A percentile compares a stretch with the other conserved stretches of the same genome.
phyloP scores from a whole-genome alignment of 257 asterid genomes.

The Datura wrightii region DNA sequence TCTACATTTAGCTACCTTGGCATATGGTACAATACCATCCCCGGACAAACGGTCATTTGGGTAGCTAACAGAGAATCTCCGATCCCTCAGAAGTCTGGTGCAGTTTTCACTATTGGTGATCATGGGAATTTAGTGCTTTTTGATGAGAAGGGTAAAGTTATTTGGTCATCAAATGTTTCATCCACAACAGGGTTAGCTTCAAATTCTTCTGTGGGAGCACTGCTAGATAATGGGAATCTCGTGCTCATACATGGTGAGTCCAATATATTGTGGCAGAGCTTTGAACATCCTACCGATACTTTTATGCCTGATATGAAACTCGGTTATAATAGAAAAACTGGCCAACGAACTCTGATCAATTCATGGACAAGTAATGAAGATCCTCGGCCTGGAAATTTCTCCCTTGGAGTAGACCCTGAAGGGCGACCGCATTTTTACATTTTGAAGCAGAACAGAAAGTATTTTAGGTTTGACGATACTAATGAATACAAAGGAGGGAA shows the following conservation, averaged over 20 bases:
- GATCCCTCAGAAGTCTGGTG: not conserved
- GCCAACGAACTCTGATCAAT: not conserved
- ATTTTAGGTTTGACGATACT: not conserved
- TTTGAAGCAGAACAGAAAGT: not conserved
- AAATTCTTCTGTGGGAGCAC: conserved; percentile 15
- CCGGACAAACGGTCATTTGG: conserved; percentile 25
- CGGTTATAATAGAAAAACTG: not conserved
- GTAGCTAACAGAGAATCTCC: conserved; percentile 32
- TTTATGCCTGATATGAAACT: conserved; percentile 25
- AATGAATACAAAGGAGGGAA: not conserved
- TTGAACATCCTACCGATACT: conserved; percentile 22
- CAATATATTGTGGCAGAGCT: conserved; percentile 21
- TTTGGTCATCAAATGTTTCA: conserved; percentile 35
- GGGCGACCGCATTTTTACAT: not conserved
- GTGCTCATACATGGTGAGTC: conserved; percentile 14
- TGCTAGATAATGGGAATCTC: conserved; percentile 29
- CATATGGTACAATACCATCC: conserved; percentile 27
- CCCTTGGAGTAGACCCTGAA: conserved; percentile 1
- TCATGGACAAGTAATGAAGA: conserved; percentile 27
- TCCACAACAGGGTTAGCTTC: not conserved
- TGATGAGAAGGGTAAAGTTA: not conserved
- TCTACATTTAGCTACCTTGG: conserved; percentile 25
- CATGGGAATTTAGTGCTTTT: conserved; percentile 32
- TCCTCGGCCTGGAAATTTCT: conserved; percentile 27
- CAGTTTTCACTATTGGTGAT: not conserved